These are phyloP conservation scores for Boletus rufocinnamomeus DNA, from an alignment of 768 basidiomycete species.

Conservation along the genomic window DNA sequence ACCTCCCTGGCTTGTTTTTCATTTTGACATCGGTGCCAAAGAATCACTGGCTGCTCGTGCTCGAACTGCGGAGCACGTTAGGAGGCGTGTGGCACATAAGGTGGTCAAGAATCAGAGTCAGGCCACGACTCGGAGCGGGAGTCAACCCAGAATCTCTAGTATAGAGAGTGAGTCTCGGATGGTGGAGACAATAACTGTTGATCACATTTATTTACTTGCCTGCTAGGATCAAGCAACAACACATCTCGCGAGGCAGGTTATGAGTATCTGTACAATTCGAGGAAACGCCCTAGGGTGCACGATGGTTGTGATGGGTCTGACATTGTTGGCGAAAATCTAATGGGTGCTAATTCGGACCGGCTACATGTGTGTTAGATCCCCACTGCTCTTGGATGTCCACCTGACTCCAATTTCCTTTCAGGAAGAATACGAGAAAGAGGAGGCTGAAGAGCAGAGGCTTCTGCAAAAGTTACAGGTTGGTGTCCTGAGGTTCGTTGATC, in stretches of 20 bases:
- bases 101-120: not conserved
- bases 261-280: not conserved
- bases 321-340: not conserved
- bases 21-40: constrained; percentile 10
- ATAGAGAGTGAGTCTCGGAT: not conserved
- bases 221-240: not conserved
- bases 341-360: not conserved
- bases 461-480: constrained; percentile 15
- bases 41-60: not conserved
- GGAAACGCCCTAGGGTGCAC: not conserved
- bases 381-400: too few species aligned
- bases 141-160: not conserved
- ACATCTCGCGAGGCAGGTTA: not conserved
- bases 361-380: constrained; percentile 4
- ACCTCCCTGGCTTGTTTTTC: constrained; percentile 17
- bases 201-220: not conserved
- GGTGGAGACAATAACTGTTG: not conserved
- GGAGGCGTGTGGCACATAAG: not conserved
- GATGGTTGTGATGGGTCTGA: not conserved
- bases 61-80: not conserved
- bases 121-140: not conserved
- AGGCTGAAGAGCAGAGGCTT: constrained; percentile 18
- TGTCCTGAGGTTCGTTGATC: not conserved
- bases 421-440: constrained; percentile 14
- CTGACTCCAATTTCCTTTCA: not conserved